Evolutionary conservation across 1,139 yeast genomes (phyloP).

Genomic region (Saccharomyces hybrid): DNA sequence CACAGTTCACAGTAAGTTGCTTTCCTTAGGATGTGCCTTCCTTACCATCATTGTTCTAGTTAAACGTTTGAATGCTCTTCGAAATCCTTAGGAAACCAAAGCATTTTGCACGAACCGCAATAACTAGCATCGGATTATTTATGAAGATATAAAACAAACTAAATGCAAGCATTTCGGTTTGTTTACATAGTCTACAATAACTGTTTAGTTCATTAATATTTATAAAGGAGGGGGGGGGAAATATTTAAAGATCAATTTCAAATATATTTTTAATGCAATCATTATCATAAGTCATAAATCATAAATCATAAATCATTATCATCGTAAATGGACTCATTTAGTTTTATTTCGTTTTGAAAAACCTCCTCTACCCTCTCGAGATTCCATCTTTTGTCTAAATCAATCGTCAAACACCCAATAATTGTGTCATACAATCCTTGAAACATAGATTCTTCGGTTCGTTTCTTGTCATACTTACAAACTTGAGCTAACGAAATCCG

Average conservation of each 20-base stretch:
- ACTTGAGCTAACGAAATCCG: constrained; percentile 36
- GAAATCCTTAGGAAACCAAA: neutral
- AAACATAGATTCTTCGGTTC: constrained; percentile 6
- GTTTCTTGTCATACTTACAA: constrained; percentile 15
- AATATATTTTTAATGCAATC: neutral
- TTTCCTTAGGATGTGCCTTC: neutral
- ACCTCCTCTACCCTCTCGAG: constrained; percentile 32
- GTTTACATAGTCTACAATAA: neutral
- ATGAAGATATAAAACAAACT: neutral
- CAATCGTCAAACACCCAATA: constrained; percentile 46
- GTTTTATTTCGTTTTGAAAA: constrained; percentile 4
- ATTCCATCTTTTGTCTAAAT: constrained; percentile 46
- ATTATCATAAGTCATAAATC: neutral
- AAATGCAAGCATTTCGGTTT: neutral
- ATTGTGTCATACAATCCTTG: constrained; percentile 39
- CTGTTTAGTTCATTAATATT: neutral
- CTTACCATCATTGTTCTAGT: no score
- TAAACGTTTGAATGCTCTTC: neutral
- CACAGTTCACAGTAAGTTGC: neutral
- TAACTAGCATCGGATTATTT: neutral
- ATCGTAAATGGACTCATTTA: neutral
- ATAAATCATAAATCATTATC: neutral
- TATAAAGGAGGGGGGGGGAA: neutral
- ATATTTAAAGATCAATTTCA: neutral
- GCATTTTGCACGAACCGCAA: neutral